Base-by-base conservation (phyloP, 495 filamentous ascomycete species). In the Pyrenula massariospora region DNA sequence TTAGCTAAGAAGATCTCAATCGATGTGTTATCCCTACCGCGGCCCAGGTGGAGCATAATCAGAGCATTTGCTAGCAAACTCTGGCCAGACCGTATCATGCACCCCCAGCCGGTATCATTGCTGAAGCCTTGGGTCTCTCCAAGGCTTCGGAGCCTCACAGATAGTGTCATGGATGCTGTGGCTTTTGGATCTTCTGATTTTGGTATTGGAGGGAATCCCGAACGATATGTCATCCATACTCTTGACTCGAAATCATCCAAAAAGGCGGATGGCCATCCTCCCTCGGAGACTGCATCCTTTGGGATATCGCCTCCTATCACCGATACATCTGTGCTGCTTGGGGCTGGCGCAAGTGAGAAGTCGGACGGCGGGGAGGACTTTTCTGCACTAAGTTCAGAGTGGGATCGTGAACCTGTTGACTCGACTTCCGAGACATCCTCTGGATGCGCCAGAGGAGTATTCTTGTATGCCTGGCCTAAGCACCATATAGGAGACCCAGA, bases 21-120 rank as follows among this genome's bases (percentile, higher is more conserved):
- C 12, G 2, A 21, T 42, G 25, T 12, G 31, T 48, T 55, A 22
- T 12, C 57, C 57, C 58, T 81, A 90, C 89, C 87, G 78, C 93
- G 83, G 3, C 93, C 93, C 25, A 96, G 72, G 52, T 74, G 74
- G 42, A 91, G 69, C 22, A 86, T 78, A 11, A 77, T 66, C 55
- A 97, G 71, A 2, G 92, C 78, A 66, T 97, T 97, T 36, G 91
- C 93, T 25, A 99, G 73, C 15, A 99, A 74, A 62, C 89, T 88
- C 71, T 99, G 94, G 11, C 93, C 94, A 0, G 92, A 95, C 62
- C 94, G 78, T 60, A 99, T 97, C 94, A 99, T 99, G 64, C 94
- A 99, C 0, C 94, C 94, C 91, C 94, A 99, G 31, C 93, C 93
- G 0, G 88, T 89, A 69, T 99, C 94, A 1, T 88, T 92, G 21